Evolutionary conservation across 2,329 filamentous ascomycete species (phyloP), one percentile per base, ranked within the genome.

Genomic region (Aspergillus sp.): DNA sequence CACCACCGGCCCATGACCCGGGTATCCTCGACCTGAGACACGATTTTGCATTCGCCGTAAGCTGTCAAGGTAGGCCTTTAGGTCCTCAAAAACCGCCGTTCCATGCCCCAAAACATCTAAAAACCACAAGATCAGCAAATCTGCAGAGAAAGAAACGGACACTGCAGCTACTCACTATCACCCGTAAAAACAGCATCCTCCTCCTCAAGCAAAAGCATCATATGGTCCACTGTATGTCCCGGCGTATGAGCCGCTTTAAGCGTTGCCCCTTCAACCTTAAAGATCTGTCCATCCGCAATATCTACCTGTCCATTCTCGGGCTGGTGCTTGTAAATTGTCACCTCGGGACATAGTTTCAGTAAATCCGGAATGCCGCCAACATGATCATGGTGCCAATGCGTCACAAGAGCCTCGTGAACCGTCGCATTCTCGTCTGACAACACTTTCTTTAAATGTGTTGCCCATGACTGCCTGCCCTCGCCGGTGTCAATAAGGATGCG

Each of bases 311-410:
- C 70, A 22, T 64, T 64, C 1, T 73, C 75, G 0, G 89, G 87
- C 37, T 84, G 75, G 64, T 86, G 78, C 73, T 95, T 93, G 75
- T 87, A 85, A 40, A 95, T 74, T 20, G 78, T 78, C 6, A 83
- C 86, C 17, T 80, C 70, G 0, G 90, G 88, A n/a, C 81, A 89
- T 22, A 88, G 70, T 13, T 77, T 73, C 17, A 87, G 77, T 1
- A 97, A 79, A 66, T 96, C 86, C 3, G 77, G 71, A 22, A 97
- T 83, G 7, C 95, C 95, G 22, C 87, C 85, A 6, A 87, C 83
- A 70, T 99, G 95, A 70, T 99, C 95, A 42, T 79, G 83, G 70
- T 99, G 95, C 91, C 93, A 96, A 73, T 99, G 95, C 0, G 93
- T 96, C 49, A 99, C 80, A 20, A 99, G 80, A 0, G 87, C 86